phyloP scores from a whole-genome alignment of 257 asterid species.

The Solanum clarkiae region DNA sequence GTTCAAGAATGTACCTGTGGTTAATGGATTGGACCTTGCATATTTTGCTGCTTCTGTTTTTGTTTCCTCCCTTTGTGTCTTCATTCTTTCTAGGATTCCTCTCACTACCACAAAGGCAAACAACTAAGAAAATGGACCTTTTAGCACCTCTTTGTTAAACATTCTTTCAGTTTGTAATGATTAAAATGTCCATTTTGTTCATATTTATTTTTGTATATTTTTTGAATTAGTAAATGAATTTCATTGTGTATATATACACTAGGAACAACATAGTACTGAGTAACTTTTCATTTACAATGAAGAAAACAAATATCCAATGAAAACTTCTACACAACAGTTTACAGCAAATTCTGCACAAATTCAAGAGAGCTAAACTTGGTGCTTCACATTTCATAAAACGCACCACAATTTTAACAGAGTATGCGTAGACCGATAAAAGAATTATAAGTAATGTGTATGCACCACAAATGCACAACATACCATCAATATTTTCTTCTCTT shows the following conservation, averaged over 20 bases:
- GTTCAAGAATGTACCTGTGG: constrained; percentile 46
- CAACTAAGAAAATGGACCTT: neutral
- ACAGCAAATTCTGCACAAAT: neutral
- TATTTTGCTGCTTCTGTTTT: constrained; percentile 65
- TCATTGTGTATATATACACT: neutral
- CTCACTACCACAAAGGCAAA: neutral
- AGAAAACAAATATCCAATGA: neutral
- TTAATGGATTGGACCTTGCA: constrained; percentile 57
- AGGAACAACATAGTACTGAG: neutral
- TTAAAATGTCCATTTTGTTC: neutral
- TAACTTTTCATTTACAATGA: neutral
- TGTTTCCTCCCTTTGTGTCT: constrained; percentile 51
- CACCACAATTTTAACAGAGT: neutral
- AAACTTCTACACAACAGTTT: neutral
- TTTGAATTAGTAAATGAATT: neutral
- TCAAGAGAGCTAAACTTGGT: neutral
- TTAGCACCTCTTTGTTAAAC: neutral
- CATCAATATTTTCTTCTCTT: neutral
- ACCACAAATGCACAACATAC: neutral
- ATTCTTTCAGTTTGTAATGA: neutral
- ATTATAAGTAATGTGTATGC: neutral
- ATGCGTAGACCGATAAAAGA: neutral
- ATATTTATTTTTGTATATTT: neutral
- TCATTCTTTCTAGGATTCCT: constrained; percentile 52
- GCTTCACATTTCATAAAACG: neutral